Conservation (phyloP, 106 monocot species). For the Alisma plantagoaquatica region DNA sequence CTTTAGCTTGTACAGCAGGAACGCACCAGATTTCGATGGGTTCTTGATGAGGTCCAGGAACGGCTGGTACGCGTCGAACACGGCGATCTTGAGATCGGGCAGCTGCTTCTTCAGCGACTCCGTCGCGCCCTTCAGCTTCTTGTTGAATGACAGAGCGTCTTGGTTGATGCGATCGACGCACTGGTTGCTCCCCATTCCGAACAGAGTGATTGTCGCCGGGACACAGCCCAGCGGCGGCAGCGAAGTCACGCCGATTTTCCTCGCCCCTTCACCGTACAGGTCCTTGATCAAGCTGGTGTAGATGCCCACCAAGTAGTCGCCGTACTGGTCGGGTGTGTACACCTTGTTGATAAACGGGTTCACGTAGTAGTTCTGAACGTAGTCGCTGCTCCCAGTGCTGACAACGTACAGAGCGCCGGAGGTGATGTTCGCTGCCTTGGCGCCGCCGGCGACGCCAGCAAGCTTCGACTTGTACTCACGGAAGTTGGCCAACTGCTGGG, state of each 20-base stretch:
- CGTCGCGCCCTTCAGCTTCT: constrained; percentile 35
- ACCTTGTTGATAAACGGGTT: constrained; percentile 58
- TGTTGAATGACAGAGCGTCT: constrained; percentile 59
- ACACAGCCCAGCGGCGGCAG: constrained; percentile 68
- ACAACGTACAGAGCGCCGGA: constrained; percentile 50
- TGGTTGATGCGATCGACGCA: constrained; percentile 59
- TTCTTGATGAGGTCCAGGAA: constrained; percentile 30
- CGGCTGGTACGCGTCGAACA: constrained; percentile 72
- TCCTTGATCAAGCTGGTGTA: constrained; percentile 38
- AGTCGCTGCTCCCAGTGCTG: constrained; percentile 59
- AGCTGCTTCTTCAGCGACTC: constrained; percentile 33
- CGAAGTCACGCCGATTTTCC: constrained; percentile 60
- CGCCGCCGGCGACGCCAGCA: constrained; percentile 30
- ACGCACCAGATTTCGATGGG: constrained; percentile 42
- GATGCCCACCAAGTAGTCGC: constrained; percentile 36
- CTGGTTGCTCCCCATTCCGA: constrained; percentile 51
- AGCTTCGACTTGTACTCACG: constrained; percentile 68
- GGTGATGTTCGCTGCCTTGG: constrained; percentile 36
- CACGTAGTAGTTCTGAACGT: constrained; percentile 75
- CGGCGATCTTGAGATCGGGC: constrained; percentile 39
- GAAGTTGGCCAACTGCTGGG: constrained; percentile 64
- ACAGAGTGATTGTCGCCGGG: constrained; percentile 57
- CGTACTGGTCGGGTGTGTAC: constrained; percentile 45
- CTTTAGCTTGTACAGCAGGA: too few species aligned
- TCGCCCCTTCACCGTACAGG: constrained; percentile 46